Evolutionary conservation across 164 flowering plant genomes (phyloP), one percentile per base, ranked within the genome.

Genomic region (Saururus chinensis): DNA sequence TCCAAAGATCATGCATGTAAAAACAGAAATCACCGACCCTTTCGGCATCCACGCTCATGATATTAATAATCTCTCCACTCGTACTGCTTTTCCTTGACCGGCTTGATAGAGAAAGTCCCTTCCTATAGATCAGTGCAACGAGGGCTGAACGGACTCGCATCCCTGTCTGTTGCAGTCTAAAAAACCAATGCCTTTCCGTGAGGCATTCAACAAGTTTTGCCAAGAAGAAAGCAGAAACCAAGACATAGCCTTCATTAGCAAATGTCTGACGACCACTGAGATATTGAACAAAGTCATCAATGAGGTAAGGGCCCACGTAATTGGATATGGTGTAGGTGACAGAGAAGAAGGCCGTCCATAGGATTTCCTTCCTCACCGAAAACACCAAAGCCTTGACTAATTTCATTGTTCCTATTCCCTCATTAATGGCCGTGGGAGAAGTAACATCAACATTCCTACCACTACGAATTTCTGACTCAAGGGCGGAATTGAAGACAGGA

Each of bases 271-370:
- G 64, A 20, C 91, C 91, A 67, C 72, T 73, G 4, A 88, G 80
- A 71, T 76, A 84, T 58, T 84, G 85, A 60, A 88, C 92, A 54
- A 88, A 75, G 25, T 74, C 63, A 59, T 81, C 85, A 42, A 89
- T 87, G 19, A 89, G 82, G 68, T 73, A 84, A 0, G 97, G 97
- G 30, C 97, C 95, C 23, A 84, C 89, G 67, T 81, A 86, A 24
- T 82, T 66, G 42, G 89, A 78, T 20, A 77, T 17, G 4, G 87
- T 75, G 60, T 74, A 60, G 8, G 77, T 0, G n/a, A 82, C 51
- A 4, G 73, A 74, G 7, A 73, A 66, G 0, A 85, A n/a, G 17
- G 71, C 87, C 3, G 90, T 74, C 62, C 60, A 62, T 1, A 69
- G 26, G 53, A 77, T 68, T 25, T 85, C 86, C 60, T 42, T 71